phyloP scores from a whole-genome alignment of 2,329 filamentous ascomycete genomes.

The Eurotiales sp. region DNA sequence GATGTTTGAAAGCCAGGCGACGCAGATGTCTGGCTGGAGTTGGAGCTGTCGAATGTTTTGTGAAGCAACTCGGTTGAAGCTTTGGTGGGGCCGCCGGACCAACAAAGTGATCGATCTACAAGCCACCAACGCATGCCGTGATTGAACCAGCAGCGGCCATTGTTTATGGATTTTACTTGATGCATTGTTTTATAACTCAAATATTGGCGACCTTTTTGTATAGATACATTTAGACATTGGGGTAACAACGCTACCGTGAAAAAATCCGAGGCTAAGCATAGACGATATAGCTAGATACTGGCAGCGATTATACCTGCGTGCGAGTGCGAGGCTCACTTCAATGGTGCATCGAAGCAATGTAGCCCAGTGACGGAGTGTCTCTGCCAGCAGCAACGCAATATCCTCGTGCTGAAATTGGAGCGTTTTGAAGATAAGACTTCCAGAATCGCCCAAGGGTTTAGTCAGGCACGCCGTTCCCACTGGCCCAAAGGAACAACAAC shows the following conservation, averaged over 20 bases:
- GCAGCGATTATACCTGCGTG: neutral
- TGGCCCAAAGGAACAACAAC: too few species aligned
- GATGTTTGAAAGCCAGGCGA: too few species aligned
- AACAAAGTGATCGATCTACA: too few species aligned
- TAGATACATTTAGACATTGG: slow-evolving; percentile 5
- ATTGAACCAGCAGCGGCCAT: neutral
- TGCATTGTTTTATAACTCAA: neutral
- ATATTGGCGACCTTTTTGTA: slow-evolving; percentile 1
- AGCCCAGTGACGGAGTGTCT: neutral
- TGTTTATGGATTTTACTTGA: neutral
- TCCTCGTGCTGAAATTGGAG: slow-evolving; percentile 2
- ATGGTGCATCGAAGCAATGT: neutral
- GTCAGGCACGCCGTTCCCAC: neutral
- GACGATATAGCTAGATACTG: neutral
- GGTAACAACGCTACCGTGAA: slow-evolving; percentile 6
- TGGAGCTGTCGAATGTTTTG: too few species aligned
- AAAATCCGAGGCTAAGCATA: slow-evolving; percentile 1
- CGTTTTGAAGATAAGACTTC: neutral
- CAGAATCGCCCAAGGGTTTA: neutral
- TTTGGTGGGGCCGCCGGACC: too few species aligned
- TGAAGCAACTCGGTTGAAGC: too few species aligned
- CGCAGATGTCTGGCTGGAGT: too few species aligned
- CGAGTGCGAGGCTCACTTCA: neutral
- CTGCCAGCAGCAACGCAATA: slow-evolving; percentile 3
- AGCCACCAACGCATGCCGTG: too few species aligned